Evolutionary conservation across 1,284 basidiomycete genomes (phyloP).

Genomic region (Sporisorium iseilematis-ciliati): DNA sequence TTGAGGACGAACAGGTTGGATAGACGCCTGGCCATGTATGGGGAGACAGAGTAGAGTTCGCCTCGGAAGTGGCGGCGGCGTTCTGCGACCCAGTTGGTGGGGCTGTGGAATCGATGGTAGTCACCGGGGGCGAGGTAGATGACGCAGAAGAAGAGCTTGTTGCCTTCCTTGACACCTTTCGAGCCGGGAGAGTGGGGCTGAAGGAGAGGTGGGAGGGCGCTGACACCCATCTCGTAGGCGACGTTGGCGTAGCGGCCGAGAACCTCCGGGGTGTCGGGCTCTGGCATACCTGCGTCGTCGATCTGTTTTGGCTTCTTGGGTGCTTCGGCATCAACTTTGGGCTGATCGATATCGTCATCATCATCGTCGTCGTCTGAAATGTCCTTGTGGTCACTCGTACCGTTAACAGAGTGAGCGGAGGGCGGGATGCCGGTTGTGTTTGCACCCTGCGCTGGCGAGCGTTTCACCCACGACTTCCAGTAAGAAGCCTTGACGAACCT

Average conservation of each 20-base stretch:
- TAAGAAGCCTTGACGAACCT: conserved; percentile 46
- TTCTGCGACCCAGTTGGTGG: conserved; percentile 96
- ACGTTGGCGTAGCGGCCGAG: conserved; percentile 67
- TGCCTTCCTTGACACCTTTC: conserved; percentile 72
- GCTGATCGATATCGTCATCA: conserved; percentile 31
- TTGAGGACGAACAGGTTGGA: conserved; percentile 96
- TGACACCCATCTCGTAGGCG: conserved; percentile 66
- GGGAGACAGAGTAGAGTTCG: conserved; percentile 96
- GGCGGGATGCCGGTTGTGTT: conserved; percentile 32
- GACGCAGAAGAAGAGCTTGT: conserved; percentile 90
- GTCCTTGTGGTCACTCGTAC: conserved; percentile 14
- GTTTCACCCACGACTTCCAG: conserved; percentile 41
- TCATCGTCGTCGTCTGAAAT: conserved; percentile 37
- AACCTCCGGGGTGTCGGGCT: conserved; percentile 66
- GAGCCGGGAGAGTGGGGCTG: conserved; percentile 56
- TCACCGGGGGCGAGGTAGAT: conserved; percentile 98
- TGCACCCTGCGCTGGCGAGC: conserved; percentile 9
- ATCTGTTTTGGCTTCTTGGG: conserved; percentile 47
- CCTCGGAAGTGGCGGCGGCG: conserved; percentile 93
- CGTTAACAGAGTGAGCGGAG: not conserved
- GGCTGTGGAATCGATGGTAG: conserved; percentile 97
- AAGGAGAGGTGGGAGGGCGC: conserved; percentile 63
- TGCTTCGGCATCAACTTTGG: conserved; percentile 69
- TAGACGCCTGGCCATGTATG: conserved; percentile 91
- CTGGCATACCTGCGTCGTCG: conserved; percentile 68